Evolutionary conservation across 2,329 filamentous ascomycete species (phyloP).

Genomic region (Paecilomyces fulvus): DNA sequence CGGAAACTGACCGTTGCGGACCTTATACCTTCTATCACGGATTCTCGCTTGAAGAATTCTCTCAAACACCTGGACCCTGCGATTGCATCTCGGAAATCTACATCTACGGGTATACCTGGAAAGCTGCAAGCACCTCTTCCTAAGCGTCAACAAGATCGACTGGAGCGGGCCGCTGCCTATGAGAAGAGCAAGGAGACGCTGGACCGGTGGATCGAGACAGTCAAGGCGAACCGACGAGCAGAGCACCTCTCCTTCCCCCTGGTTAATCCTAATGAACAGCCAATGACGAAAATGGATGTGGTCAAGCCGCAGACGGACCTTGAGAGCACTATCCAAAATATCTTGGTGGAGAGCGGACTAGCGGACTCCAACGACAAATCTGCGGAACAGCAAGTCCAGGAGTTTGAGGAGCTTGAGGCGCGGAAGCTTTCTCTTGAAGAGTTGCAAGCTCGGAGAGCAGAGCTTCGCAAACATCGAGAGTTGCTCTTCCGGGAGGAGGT

Average conservation of each 20-base stretch:
- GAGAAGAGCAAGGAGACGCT: slow-evolving; percentile 87
- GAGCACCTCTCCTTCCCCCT: slow-evolving; percentile 87
- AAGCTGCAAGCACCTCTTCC: slow-evolving; percentile 77
- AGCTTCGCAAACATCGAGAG: slow-evolving; percentile 73
- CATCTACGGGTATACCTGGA: slow-evolving; percentile 47
- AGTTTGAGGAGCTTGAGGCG: slow-evolving; percentile 60
- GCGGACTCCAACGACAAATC: slow-evolving; percentile 49
- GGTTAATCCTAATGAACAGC: slow-evolving; percentile 57
- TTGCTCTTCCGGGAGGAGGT: slow-evolving; percentile 82
- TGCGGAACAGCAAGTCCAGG: slow-evolving; percentile 57
- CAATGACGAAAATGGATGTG: slow-evolving; percentile 46
- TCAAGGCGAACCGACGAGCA: slow-evolving; percentile 85
- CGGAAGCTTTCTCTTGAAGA: slow-evolving; percentile 66
- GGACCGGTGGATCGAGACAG: slow-evolving; percentile 85
- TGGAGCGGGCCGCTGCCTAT: slow-evolving; percentile 76
- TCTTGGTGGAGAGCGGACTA: slow-evolving; percentile 82
- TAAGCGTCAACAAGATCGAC: slow-evolving; percentile 74
- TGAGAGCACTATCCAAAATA: slow-evolving; percentile 76
- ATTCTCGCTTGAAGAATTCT: slow-evolving; percentile 68
- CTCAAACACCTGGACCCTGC: slow-evolving; percentile 58
- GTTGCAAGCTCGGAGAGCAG: slow-evolving; percentile 61
- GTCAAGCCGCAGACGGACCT: slow-evolving; percentile 67
- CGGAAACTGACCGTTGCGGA: slow-evolving; percentile 68
- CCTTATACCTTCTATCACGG: slow-evolving; percentile 62
- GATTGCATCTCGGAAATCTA: slow-evolving; percentile 37